Base-by-base conservation (phyloP, 1,284 basidiomycete genomes). In the Apiotrichum domesticum region DNA sequence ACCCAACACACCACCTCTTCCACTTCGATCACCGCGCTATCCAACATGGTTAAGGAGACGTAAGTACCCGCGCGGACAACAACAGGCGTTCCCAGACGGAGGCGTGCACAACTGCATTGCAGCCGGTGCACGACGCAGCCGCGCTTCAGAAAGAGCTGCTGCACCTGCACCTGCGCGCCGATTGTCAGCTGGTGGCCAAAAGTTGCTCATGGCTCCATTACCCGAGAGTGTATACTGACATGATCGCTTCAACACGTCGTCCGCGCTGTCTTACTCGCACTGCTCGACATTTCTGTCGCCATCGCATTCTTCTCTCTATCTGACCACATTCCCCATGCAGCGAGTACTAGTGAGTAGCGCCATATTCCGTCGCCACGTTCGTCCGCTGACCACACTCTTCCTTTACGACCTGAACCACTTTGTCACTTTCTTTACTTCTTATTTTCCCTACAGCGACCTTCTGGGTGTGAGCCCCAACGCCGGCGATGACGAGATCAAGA, bases 401-500 rank as follows among this genome's bases (percentile, higher is more conserved):
- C 53, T 33, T 14, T 43, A 4, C 43, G 13, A 34, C 35, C 35
- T 40, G 45, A 32, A 41, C 7, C 39, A n/a, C 33, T 40, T 43
- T 15, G 11, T 13, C 21, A 11, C 29, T 13, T 34, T 29, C 45
- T 40, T 35, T 40, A 6, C 13, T 11, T 6, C 42, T 59, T 6
- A 14, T 54, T 37, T 11, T 11, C 48, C 32, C 14, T 15, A 43
- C 53, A 73, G 73, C 79, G 88, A 92, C 79, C 82, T 94, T 63
- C 83, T 93, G 46, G 88, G 90, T 64, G 88, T 87, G 43, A 67
- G 83, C n/a, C 83, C 87, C 56, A 82, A 82, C 66, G 90, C 87
- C 52, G 85, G 85, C 51, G 87, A 92, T 61, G 75, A 81, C 58
- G 88, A 93, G 63, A 84, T 96, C 75, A 95, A 93, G 82, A 94